phyloP scores from a whole-genome alignment of 163 green algal genomes.

The Volvox carteri region DNA sequence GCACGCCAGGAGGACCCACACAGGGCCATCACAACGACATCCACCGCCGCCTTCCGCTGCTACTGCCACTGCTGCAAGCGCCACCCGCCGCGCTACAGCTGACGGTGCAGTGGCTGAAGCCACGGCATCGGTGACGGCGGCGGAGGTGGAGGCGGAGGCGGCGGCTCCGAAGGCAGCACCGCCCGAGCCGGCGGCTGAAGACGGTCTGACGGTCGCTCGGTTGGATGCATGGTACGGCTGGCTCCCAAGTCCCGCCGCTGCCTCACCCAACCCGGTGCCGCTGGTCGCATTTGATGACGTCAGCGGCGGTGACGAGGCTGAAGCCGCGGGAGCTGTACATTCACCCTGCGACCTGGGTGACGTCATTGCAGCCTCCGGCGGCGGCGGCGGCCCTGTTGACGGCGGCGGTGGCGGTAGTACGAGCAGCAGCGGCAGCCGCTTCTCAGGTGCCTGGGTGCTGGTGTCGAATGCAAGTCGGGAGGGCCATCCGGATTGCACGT shows the following conservation, averaged over 20 bases:
- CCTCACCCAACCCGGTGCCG: background rate
- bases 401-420: background rate
- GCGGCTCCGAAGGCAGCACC: background rate
- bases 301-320: background rate
- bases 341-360: background rate
- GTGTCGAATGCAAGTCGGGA: slow-evolving; percentile 25
- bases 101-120: no score
- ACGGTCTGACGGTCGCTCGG: background rate
- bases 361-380: background rate
- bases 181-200: background rate
- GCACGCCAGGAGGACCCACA: background rate
- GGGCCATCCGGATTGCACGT: background rate
- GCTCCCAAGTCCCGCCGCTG: slow-evolving; percentile 29
- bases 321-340: background rate
- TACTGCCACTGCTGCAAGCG: background rate
- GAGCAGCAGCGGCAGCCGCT: background rate
- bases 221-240: slow-evolving; percentile 50
- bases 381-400: background rate
- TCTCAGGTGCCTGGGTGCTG: slow-evolving; percentile 23
- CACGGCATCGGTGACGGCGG: no score
- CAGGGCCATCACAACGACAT: background rate
- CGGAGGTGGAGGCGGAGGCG: no score
- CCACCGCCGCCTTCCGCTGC: background rate
- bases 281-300: background rate
- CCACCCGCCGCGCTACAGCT: background rate